A percentile compares a stretch with the other conserved stretches of the same genome.
These are phyloP conservation scores for Phialemoniopsis sp. DNA, from an alignment of 2,329 filamentous ascomycete genomes.

Conservation along the genomic window DNA sequence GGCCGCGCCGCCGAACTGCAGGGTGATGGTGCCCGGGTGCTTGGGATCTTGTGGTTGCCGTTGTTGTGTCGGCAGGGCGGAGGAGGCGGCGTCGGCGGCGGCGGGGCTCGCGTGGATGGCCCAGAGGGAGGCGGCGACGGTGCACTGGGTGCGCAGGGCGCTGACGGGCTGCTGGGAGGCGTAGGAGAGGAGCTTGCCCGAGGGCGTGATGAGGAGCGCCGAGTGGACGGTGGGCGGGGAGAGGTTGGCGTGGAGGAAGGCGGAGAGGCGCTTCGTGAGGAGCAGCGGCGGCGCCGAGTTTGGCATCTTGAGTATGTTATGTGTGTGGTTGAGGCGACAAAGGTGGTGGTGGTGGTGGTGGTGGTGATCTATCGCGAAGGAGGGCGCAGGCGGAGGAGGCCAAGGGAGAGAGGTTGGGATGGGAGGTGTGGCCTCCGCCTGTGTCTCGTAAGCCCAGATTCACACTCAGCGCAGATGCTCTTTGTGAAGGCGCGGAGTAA, in stretches of 20 bases:
- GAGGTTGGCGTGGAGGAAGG: slow-evolving; percentile 56
- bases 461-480: too few species aligned
- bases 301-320: slow-evolving; percentile 17
- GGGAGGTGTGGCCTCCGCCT: too few species aligned
- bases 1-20: slow-evolving; percentile 47
- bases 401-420: too few species aligned
- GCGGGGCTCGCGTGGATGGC: slow-evolving; percentile 45
- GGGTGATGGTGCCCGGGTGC: slow-evolving; percentile 34
- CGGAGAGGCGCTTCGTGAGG: slow-evolving; percentile 61
- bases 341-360: too few species aligned
- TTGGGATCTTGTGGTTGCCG: slow-evolving; percentile 10
- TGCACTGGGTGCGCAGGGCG: slow-evolving; percentile 58
- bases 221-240: slow-evolving; percentile 50
- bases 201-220: slow-evolving; percentile 54
- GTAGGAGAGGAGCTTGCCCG: slow-evolving; percentile 61
- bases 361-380: too few species aligned
- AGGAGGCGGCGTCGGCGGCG: slow-evolving; percentile 14
- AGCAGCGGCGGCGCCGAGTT: slow-evolving; percentile 52
- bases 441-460: too few species aligned
- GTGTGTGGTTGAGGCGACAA: neutral
- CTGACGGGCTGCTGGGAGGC: slow-evolving; percentile 51
- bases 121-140: slow-evolving; percentile 60
- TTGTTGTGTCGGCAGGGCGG: slow-evolving; percentile 14
- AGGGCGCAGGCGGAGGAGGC: too few species aligned
- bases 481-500: too few species aligned